Evolutionary conservation across 768 basidiomycete genomes (phyloP), one percentile per base, ranked within the genome.

Genomic region (Trametes sanguinea): DNA sequence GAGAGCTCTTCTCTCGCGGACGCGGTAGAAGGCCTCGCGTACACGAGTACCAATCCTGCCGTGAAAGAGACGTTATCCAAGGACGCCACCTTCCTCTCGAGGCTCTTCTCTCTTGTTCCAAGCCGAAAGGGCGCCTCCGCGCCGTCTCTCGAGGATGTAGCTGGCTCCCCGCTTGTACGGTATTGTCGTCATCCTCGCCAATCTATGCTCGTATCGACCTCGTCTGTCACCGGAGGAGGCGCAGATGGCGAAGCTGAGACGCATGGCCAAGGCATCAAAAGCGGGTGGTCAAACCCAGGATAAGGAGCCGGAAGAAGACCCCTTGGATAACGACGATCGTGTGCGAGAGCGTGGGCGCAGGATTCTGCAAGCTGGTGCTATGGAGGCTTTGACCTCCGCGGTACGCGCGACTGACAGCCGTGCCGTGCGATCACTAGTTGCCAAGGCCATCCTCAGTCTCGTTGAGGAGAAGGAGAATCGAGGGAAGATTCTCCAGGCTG

Each of bases 1-100:
- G 75, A 81, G 35, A 66, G 72, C 6, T 67, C 80, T 22, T 80
- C 83, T 11, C 66, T 84, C 14, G 75, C 79, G 7, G 88, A 94
- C 63, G 87, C 86, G 4, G 79, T 95, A 13, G 95, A 97, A 76
- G 93, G 89, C 0, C 76, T 97, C 52, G 91, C 90, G n/a, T 90
- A 95, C 73, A 83, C 94, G 59, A 91, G 86, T 60, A 76, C 82
- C 51, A 81, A 85, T 65, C 79, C 90, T 1, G 62, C 72, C 2
- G 79, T 89, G 60, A 90, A 92, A 70, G 86, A 90, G 61, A 70
- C 66, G 29, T 73, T 95, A 53, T 83, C 87, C 6, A 76, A 75
- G 14, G 81, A 87, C 65, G 16, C 76, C 0, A 58, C 68, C 6
- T 86, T 93, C 71, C 78, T 93, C 48, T 77, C 76, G 53, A 75